These are phyloP conservation scores for Talaromyces sp. DNA, from an alignment of 2,329 filamentous ascomycete species.

Conservation along the genomic window DNA sequence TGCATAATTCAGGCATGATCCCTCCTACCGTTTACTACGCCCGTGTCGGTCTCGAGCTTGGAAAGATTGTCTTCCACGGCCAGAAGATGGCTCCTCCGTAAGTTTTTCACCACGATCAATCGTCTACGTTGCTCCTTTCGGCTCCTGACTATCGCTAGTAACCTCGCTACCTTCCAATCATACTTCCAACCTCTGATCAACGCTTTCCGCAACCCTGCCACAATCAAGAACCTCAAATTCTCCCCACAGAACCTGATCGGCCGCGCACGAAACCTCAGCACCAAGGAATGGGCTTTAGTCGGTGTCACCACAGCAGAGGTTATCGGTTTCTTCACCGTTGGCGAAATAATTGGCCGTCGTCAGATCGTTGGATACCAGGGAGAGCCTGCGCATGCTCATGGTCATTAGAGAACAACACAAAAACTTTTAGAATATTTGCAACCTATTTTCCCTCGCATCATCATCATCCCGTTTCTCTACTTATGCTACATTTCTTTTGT, in stretches of 20 bases:
- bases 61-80: conserved; percentile 80
- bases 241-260: conserved; percentile 56
- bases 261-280: conserved; percentile 67
- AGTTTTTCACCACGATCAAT: conserved; percentile 44
- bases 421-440: conserved; percentile 20
- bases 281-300: conserved; percentile 66
- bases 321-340: conserved; percentile 95
- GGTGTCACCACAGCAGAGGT: conserved; percentile 82
- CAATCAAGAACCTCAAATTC: conserved; percentile 56
- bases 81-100: conserved; percentile 96
- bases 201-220: conserved; percentile 67
- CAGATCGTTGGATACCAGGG: conserved; percentile 93
- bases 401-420: conserved; percentile 30
- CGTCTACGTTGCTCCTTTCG: conserved; percentile 13
- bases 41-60: conserved; percentile 81
- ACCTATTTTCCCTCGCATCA: conserved; percentile 25
- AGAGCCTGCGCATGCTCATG: conserved; percentile 53
- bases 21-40: conserved; percentile 90
- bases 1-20: conserved; percentile 65
- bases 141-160: conserved; percentile 51
- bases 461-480: conserved; percentile 26
- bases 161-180: conserved; percentile 75
- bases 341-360: conserved; percentile 92
- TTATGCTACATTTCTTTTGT: conserved; percentile 34
- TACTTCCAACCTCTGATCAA: conserved; percentile 78